Percentiles rank a stretch among this genome's conserved stretches.
Conservation (phyloP, 176 grass and related monocot genomes). For the Avena sativa region DNA sequence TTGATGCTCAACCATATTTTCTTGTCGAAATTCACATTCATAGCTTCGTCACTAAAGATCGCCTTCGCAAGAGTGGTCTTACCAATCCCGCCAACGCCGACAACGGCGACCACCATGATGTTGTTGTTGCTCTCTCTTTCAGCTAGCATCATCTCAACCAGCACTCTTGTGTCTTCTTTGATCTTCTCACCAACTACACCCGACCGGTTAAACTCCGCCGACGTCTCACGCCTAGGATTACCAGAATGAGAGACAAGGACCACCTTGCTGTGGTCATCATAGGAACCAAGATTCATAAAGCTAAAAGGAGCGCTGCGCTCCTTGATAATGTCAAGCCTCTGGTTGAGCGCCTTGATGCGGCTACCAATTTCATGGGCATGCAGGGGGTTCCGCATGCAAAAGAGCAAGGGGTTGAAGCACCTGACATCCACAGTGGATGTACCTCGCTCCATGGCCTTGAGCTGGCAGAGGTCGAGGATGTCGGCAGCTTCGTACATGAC, state of each 20-base stretch:
- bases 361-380: too few relatives aligned
- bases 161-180: not conserved
- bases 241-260: not conserved
- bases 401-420: too few relatives aligned
- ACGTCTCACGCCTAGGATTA: not conserved
- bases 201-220: not conserved
- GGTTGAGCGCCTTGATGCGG: too few relatives aligned
- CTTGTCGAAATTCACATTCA: not conserved
- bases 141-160: not conserved
- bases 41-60: conserved; percentile 20
- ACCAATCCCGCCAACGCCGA: conserved; percentile 44
- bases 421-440: too few relatives aligned
- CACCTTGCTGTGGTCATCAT: not conserved
- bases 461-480: too few relatives aligned
- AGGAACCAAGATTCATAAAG: too few relatives aligned
- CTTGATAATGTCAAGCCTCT: too few relatives aligned
- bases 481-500: too few relatives aligned
- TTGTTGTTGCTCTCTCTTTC: not conserved
- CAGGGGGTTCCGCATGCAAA: too few relatives aligned
- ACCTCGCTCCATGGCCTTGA: too few relatives aligned
- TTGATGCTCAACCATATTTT: conserved; percentile 43
- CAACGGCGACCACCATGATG: conserved; percentile 25
- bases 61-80: conserved; percentile 54
- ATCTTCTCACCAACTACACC: conserved; percentile 25
- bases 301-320: too few relatives aligned